Percentiles rank a stretch among this genome's conserved stretches.
phyloP scores from a whole-genome alignment of 2,329 filamentous ascomycete genomes.

The Phoma sp. region DNA sequence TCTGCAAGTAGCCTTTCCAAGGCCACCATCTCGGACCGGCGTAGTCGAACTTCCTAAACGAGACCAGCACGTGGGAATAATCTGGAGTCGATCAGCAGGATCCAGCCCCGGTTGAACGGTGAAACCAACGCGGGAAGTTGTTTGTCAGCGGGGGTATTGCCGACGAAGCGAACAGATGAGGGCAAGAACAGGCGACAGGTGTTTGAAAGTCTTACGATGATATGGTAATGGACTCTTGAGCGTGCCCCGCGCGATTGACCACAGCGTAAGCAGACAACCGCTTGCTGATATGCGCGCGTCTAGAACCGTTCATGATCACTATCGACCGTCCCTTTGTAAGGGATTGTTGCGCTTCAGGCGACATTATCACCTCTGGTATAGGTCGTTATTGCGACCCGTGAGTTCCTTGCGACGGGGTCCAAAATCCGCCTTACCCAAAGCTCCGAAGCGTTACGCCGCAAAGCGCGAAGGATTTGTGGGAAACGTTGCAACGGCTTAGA shows the following conservation, averaged over 20 bases:
- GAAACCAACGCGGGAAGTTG: not conserved
- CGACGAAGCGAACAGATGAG: not conserved
- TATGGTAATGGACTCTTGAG: not conserved
- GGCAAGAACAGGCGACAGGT: slow-evolving; percentile 8
- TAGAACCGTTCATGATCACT: not conserved
- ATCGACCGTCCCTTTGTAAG: not conserved
- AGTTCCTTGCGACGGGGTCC: slow-evolving; percentile 1
- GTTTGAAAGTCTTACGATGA: not conserved
- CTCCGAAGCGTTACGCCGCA: slow-evolving; percentile 1
- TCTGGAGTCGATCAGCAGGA: slow-evolving; percentile 5
- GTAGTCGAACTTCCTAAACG: slow-evolving; percentile 4
- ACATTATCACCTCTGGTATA: slow-evolving; percentile 5
- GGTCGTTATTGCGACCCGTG: slow-evolving; percentile 1
- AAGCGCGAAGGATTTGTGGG: slow-evolving; percentile 9
- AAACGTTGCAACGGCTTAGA: slow-evolving; percentile 8
- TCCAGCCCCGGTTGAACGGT: slow-evolving; percentile 7
- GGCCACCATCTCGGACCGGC: slow-evolving; percentile 4
- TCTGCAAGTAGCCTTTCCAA: slow-evolving; percentile 11
- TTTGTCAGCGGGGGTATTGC: slow-evolving; percentile 1
- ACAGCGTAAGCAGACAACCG: slow-evolving; percentile 1
- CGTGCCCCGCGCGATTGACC: not conserved
- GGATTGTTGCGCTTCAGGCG: not conserved
- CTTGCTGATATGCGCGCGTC: not conserved
- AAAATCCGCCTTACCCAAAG: slow-evolving; percentile 1
- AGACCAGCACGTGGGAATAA: slow-evolving; percentile 7